phyloP scores from a whole-genome alignment of 164 flowering plant species.

The Nelumbo lutea region DNA sequence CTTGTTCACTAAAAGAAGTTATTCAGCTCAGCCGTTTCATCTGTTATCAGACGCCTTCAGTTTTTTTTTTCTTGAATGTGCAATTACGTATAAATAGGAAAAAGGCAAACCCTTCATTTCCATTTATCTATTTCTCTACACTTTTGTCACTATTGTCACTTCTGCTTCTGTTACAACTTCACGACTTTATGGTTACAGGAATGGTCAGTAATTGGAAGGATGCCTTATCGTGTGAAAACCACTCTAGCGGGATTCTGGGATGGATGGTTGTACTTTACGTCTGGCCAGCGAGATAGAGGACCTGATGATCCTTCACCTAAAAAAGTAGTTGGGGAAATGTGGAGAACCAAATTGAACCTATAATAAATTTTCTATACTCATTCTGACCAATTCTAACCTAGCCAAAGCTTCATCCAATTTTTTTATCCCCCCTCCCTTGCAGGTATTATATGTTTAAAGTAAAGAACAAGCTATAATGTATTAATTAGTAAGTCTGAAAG shows the following conservation, averaged over 20 bases:
- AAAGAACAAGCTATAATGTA: too few species aligned
- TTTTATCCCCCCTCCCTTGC: too few species aligned
- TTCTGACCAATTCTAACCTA: too few species aligned
- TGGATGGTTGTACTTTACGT: constrained; percentile 88
- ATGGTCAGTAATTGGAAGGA: constrained; percentile 85
- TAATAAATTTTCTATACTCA: constrained; percentile 21
- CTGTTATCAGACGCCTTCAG: too few species aligned
- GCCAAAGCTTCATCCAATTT: background rate
- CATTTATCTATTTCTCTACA: background rate
- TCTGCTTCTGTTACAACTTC: background rate
- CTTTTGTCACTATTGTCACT: background rate
- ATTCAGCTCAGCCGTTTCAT: too few species aligned
- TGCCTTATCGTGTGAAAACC: constrained; percentile 88
- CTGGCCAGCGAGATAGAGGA: constrained; percentile 92
- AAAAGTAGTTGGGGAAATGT: constrained; percentile 68
- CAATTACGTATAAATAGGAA: too few species aligned
- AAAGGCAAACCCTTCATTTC: too few species aligned
- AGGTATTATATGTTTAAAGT: too few species aligned
- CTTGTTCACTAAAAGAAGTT: too few species aligned
- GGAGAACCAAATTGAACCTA: constrained; percentile 66
- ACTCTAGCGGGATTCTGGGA: constrained; percentile 79
- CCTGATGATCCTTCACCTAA: constrained; percentile 78
- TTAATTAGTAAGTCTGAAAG: too few species aligned
- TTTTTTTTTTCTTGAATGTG: too few species aligned
- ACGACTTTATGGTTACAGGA: constrained; percentile 40